A percentile compares a stretch with the other conserved stretches of the same genome.
These are phyloP conservation scores for Diaporthe helianthi DNA, from an alignment of 2,329 filamentous ascomycete genomes.

Conservation along the genomic window DNA sequence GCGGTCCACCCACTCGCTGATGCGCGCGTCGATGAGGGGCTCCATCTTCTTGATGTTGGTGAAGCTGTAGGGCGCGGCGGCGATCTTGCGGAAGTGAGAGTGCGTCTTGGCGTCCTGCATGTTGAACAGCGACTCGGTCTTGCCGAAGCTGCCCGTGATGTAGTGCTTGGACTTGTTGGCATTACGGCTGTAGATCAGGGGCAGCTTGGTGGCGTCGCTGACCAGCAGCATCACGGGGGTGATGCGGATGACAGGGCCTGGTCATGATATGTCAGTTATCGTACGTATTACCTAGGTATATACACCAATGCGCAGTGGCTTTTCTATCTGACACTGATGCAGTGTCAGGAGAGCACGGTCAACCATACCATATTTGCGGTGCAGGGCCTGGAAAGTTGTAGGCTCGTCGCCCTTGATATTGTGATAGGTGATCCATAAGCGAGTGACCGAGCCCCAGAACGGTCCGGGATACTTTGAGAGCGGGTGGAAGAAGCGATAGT, in stretches of 20 bases:
- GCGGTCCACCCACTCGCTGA: constrained; percentile 57
- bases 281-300: background rate
- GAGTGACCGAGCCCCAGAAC: constrained; percentile 58
- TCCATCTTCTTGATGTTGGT: constrained; percentile 66
- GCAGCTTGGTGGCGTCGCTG: constrained; percentile 60
- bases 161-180: constrained; percentile 66
- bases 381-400: constrained; percentile 49
- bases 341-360: background rate
- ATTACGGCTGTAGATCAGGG: constrained; percentile 61
- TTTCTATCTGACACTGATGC: background rate
- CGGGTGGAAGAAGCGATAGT: constrained; percentile 60
- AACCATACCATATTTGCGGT: constrained; percentile 52
- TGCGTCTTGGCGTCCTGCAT: constrained; percentile 61
- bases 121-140: constrained; percentile 63
- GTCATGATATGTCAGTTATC: background rate
- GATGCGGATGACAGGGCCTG: constrained; percentile 60
- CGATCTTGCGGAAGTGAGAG: constrained; percentile 59
- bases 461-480: constrained; percentile 59
- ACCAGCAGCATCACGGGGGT: constrained; percentile 61
- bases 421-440: constrained; percentile 61
- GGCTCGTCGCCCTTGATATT: constrained; percentile 56
- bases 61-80: constrained; percentile 62
- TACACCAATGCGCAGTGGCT: too few relatives aligned
- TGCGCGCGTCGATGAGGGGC: constrained; percentile 58
- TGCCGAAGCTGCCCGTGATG: constrained; percentile 63